Evolutionary conservation across 2,329 filamentous ascomycete species (phyloP), one percentile per base, ranked within the genome.

Genomic region (Penicillium sp.): DNA sequence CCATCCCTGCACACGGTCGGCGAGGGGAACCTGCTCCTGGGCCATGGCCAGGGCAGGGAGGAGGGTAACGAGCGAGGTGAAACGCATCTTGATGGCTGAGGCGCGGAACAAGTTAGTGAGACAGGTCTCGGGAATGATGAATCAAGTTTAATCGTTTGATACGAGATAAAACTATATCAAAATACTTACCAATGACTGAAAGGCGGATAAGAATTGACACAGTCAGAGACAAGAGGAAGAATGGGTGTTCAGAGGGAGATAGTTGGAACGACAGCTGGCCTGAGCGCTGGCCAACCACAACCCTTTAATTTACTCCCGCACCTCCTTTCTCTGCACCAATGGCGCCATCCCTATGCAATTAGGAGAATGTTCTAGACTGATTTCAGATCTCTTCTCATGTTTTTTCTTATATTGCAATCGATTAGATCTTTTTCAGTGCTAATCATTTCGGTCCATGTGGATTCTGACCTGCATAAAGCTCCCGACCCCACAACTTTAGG

Each of bases 1-100:
- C 77, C 78, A 80, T 47, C 72, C 76, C 65, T 76, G 72, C 33
- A 79, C 71, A 57, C 74, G 75, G 39, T 79, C 76, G 41, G 62
- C 68, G 53, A 81, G 75, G 34, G 84, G 83, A 40, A 82, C 72
- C 70, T 87, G 84, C 65, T 84, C 78, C 70, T 86, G 79, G 48
- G 83, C 83, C 60, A 80, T 78, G 59, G 82, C 80, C 75, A 73
- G 79, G 76, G 67, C 75, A 64, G 75, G 73, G 58, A 76, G 72
- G 61, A 85, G 73, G 47, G 82, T 68, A 62, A 83, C 69, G 55
- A 81, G 66, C 54, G 77, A 75, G 55, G 79, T 77, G 73, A 83
- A 73, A 75, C 81, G 82, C 83, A 86, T 81, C 63, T 60, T 77
- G 70, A 59, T 49, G 58, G 59, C 59, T 65, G 55, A 53, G 63